These are phyloP conservation scores for Cenchrus fungigraminus DNA, from an alignment of 176 grass and related monocot species.

Conservation along the genomic window DNA sequence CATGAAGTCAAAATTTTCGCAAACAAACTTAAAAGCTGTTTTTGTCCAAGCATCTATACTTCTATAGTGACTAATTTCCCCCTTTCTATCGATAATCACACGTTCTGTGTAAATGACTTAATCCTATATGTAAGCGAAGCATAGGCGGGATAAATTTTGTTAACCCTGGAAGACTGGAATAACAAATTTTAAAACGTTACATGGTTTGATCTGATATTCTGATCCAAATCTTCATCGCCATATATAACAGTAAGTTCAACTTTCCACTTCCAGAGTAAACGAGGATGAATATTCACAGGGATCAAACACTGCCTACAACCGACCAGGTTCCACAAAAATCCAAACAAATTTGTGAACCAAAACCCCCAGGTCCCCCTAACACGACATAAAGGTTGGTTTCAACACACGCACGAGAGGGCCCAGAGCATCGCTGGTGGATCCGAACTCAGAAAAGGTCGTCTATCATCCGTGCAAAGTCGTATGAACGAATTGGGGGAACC, in stretches of 20 bases:
- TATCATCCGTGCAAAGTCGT: neutral
- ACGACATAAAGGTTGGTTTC: neutral
- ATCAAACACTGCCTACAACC: neutral
- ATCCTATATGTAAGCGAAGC: neutral
- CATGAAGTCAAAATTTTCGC: neutral
- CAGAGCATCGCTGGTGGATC: neutral
- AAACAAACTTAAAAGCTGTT: conserved; percentile 1
- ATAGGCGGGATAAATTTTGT: neutral
- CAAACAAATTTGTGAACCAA: neutral
- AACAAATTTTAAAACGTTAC: neutral
- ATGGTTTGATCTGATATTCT: conserved; percentile 7
- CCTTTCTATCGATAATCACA: neutral
- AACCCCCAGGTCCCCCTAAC: neutral
- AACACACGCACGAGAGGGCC: no score
- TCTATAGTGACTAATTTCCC: conserved; percentile 8
- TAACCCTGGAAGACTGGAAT: neutral
- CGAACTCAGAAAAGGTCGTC: conserved; percentile 14
- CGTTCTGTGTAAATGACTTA: neutral
- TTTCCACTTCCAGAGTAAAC: neutral
- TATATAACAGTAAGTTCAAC: neutral
- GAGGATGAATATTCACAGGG: neutral
- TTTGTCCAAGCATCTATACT: conserved; percentile 1
- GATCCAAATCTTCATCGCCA: neutral
- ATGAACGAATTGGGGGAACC: neutral
- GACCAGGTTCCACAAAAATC: neutral